Evolutionary conservation across 352 stramenopile genomes (phyloP), one percentile per base, ranked within the genome.

Genomic region (Phytophthora citrophthora): DNA sequence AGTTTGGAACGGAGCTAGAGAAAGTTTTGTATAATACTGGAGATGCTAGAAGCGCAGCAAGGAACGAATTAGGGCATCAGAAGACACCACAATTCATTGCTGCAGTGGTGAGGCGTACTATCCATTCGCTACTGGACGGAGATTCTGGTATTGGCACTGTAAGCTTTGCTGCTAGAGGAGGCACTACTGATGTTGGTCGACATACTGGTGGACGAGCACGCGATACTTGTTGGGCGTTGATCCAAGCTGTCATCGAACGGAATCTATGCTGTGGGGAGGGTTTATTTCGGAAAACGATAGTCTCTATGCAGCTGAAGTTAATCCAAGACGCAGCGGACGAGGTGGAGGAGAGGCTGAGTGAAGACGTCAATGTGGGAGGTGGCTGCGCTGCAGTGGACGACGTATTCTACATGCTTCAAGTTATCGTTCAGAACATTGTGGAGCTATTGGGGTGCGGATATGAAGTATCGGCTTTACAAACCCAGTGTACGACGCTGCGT

Each of bases 171-270:
- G 34, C 60, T n/a, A 32, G 34, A 23, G 18, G 39, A 26, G 78
- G 78, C 1, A 83, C 74, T n/a, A 87, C 74, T 0, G 79, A 87
- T 46, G 76, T 87, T 11, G 77, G 76, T 2, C 64, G 70, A 13
- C 79, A 91, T 50, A 89, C 79, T 2, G 79, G 79, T 12, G 70
- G 67, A 0, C 49, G 56, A 26, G 38, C 56, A 6, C 70, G 82
- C 20, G 76, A 78, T 45, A 89, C 76, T 1, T 89, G 79, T 41
- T 91, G 79, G 82, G 41, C 79, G 12, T 91, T 5, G 79, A n/a
- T 91, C 2, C 54, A 70, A 2, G 64, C 61, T 2, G 67, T 60
- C 2, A 50, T 91, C 11, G 54, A 40, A 6, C 68, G 76, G 8
- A 72, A 78, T 15, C 31, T 90, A 5, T 73, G 60, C 16, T 76